A percentile compares a stretch with the other conserved stretches of the same genome.
phyloP scores from a whole-genome alignment of 164 flowering plant genomes.

The Echeveria elegans region DNA sequence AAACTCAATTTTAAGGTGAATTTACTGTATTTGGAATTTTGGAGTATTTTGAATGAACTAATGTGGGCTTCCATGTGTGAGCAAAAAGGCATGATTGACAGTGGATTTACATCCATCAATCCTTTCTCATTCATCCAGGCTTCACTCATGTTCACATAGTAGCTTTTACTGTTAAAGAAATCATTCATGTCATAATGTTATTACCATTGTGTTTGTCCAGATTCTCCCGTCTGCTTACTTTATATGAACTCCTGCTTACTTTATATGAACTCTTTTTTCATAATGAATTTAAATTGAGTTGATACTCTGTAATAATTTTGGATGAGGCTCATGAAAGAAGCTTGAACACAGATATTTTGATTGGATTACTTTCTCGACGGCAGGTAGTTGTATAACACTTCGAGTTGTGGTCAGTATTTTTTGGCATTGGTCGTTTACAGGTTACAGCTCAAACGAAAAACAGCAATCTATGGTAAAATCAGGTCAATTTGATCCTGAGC shows the following conservation, averaged over 20 bases:
- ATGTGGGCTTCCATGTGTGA: background rate
- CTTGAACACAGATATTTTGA: slow-evolving; percentile 92
- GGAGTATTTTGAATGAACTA: background rate
- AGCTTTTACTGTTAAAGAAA: background rate
- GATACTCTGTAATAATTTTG: slow-evolving; percentile 72
- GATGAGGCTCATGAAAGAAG: slow-evolving; percentile 99
- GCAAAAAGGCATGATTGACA: background rate
- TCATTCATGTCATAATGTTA: background rate
- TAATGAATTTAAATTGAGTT: slow-evolving; percentile 71
- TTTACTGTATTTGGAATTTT: background rate
- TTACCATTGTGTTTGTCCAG: background rate
- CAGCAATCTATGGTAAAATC: slow-evolving; percentile 46
- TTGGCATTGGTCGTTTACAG: slow-evolving; percentile 29
- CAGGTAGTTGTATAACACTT: slow-evolving; percentile 35
- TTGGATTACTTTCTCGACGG: slow-evolving; percentile 95
- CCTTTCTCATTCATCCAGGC: background rate
- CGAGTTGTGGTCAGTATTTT: background rate
- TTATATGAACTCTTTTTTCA: slow-evolving; percentile 21
- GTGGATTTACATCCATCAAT: background rate
- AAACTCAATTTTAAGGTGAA: background rate
- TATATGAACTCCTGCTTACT: background rate
- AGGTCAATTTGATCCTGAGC: slow-evolving; percentile 39
- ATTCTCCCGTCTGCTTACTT: background rate
- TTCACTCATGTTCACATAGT: background rate
- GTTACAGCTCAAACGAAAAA: slow-evolving; percentile 31